phyloP scores from a whole-genome alignment of 306 rosid genomes.

The Cucurbita moschata region DNA sequence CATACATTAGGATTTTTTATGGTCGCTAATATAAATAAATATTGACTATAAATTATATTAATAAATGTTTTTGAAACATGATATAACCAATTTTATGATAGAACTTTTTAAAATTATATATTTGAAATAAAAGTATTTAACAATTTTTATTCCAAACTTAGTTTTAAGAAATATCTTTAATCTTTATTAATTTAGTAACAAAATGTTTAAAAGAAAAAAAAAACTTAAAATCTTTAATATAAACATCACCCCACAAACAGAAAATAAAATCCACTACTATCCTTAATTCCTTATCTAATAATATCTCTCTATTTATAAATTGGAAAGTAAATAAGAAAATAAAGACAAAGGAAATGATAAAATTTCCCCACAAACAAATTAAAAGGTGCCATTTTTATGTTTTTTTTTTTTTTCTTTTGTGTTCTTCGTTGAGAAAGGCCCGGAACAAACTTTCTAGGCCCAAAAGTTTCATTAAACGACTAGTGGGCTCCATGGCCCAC shows the following conservation, averaged over 20 bases:
- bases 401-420: background rate
- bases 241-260: background rate
- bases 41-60: too few relatives aligned
- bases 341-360: background rate
- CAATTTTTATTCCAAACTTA: too few relatives aligned
- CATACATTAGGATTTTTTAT: too few relatives aligned
- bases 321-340: background rate
- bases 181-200: too few relatives aligned
- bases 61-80: too few relatives aligned
- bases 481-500: constrained; percentile 18
- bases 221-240: background rate
- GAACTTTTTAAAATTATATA: too few relatives aligned
- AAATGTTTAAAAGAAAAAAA: background rate
- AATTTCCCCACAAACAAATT: background rate
- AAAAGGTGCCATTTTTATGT: background rate
- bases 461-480: background rate
- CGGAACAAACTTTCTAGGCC: background rate
- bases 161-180: too few relatives aligned
- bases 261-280: background rate
- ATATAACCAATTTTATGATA: too few relatives aligned
- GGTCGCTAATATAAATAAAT: too few relatives aligned
- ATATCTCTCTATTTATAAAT: background rate
- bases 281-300: background rate
- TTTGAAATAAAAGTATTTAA: too few relatives aligned
- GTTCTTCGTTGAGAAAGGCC: background rate